Evolutionary conservation across 2,329 filamentous ascomycete genomes (phyloP), one percentile per base, ranked within the genome.

Genomic region (Zasmidium angulare): DNA sequence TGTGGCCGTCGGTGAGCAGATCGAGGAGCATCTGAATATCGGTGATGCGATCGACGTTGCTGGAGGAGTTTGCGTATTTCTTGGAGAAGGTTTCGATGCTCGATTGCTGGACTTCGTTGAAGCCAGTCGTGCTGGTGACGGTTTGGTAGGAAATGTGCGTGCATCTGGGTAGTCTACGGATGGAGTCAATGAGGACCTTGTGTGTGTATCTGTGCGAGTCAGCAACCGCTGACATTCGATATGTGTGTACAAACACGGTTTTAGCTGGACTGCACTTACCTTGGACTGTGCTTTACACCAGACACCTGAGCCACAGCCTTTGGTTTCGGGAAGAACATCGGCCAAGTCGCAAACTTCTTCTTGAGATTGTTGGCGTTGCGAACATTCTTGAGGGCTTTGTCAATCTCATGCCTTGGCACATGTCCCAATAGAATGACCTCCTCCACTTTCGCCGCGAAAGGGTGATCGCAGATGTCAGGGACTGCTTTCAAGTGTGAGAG

Each of bases 401-500:
- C 26, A 11, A 43, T 43, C n/a, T 43, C 36, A 17, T 7, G 36
- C 3, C 11, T 7, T 17, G 36, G 36, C 3, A 43, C 36, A 17
- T 43, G 12, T 10, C 36, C 36, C 36, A 43, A 19, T 3, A 43
- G 11, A 4, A 43, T 19, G 11, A 43, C 36, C 36, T 43, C 36
- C 14, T 43, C 36, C 12, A 43, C 36, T 4, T 43, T 3, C 36
- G 3, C 3, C 3, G 12, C n/a, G 14, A 43, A 43, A 3, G 64
- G 56, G 40, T 66, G 60, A 11, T 52, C 50, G 53, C 62, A 66
- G 26, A 66, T 60, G 1, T 52, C 36, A 9, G 59, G 29, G 1
- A 57, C n/a, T 58, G 17, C 26, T 24, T 2, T 43, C 36, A 2
- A 66, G n/a, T 7, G 62, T 57, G 6, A 12, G 36, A 3, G 19